These are phyloP conservation scores for Schizothecium vesticola DNA, from an alignment of 495 filamentous ascomycete species.

Conservation along the genomic window DNA sequence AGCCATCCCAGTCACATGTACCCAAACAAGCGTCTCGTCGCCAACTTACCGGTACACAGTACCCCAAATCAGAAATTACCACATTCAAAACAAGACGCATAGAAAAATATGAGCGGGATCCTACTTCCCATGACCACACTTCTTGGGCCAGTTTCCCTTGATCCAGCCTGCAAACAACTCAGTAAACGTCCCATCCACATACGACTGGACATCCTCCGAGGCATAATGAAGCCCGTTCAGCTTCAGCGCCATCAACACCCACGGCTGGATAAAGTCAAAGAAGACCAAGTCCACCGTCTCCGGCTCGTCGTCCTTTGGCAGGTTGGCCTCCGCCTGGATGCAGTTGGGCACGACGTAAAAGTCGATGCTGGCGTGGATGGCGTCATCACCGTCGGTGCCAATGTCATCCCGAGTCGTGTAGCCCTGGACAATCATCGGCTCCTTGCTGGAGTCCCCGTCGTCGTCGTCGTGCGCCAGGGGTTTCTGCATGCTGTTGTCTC, in stretches of 20 bases:
- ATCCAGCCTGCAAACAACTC: slow-evolving; percentile 74
- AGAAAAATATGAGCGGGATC: background rate
- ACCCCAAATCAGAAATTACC: background rate
- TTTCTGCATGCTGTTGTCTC: slow-evolving; percentile 21
- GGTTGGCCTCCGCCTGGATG: slow-evolving; percentile 60
- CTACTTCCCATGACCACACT: slow-evolving; percentile 31
- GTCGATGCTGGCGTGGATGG: slow-evolving; percentile 65
- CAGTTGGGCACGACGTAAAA: slow-evolving; percentile 79
- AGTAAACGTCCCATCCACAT: slow-evolving; percentile 67
- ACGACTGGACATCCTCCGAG: slow-evolving; percentile 55
- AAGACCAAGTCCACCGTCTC: slow-evolving; percentile 81
- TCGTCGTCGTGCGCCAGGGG: slow-evolving; percentile 18
- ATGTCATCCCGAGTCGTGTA: slow-evolving; percentile 88
- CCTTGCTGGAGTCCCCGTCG: slow-evolving; percentile 4
- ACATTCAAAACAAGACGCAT: background rate
- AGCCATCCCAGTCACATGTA: background rate
- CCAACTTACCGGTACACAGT: background rate
- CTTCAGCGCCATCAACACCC: slow-evolving; percentile 65
- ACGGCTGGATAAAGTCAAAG: slow-evolving; percentile 81
- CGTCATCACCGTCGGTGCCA: slow-evolving; percentile 86
- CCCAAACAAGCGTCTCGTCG: background rate
- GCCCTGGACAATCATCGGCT: slow-evolving; percentile 56
- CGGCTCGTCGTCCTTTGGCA: slow-evolving; percentile 48
- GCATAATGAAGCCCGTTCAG: slow-evolving; percentile 60
- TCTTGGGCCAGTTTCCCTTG: slow-evolving; percentile 63